Conservation (phyloP, 257 asterid species). For the Nicotiana noctiflora region DNA sequence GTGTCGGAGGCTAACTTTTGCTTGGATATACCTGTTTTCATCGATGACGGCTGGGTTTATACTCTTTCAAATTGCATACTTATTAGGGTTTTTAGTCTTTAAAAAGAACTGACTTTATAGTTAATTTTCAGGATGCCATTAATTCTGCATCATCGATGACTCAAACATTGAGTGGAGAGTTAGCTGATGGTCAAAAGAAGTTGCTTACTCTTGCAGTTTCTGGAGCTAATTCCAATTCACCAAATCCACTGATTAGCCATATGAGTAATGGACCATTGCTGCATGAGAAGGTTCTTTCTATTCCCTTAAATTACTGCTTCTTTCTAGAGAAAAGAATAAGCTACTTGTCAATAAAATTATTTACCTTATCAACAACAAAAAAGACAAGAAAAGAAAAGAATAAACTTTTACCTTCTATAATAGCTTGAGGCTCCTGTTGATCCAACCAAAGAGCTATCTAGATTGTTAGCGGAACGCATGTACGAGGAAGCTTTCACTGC, state of each 20-base stretch:
- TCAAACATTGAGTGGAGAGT: constrained; percentile 69
- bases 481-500: constrained; percentile 84
- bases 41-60: not conserved
- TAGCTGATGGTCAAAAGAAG: constrained; percentile 89
- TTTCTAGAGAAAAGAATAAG: not conserved
- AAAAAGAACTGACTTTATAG: not conserved
- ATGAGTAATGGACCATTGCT: constrained; percentile 83
- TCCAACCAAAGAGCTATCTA: constrained; percentile 92
- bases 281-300: constrained; percentile 65
- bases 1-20: not conserved
- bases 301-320: not conserved
- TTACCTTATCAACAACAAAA: too few species aligned
- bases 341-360: too few species aligned
- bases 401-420: not conserved
- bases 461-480: constrained; percentile 68
- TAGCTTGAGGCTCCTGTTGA: constrained; percentile 81
- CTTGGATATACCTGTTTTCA: not conserved
- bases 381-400: too few species aligned
- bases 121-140: constrained; percentile 61
- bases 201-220: constrained; percentile 42
- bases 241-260: constrained; percentile 57
- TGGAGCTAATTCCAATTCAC: constrained; percentile 45
- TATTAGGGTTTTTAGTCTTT: not conserved
- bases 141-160: constrained; percentile 83
- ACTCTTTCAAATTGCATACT: not conserved